phyloP scores from a whole-genome alignment of 768 basidiomycete species.

The Lepiota subincarnata region DNA sequence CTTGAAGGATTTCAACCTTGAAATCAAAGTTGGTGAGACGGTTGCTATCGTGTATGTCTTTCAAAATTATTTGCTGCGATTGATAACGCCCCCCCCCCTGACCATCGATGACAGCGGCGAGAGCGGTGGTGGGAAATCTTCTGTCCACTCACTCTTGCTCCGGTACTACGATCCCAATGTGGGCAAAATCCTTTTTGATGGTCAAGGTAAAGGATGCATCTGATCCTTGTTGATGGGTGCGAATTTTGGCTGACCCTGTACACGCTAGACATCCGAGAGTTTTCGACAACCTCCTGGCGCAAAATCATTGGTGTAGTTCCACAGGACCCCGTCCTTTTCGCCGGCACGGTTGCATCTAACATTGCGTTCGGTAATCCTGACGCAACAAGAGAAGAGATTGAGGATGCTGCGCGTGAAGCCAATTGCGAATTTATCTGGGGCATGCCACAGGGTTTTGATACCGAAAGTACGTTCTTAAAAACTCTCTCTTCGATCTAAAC shows the following conservation, averaged over 20 bases:
- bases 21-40: constrained; percentile 79
- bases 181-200: constrained; percentile 82
- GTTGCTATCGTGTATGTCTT: constrained; percentile 85
- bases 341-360: constrained; percentile 91
- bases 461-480: constrained; percentile 67
- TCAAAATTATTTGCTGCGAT: background rate
- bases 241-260: background rate
- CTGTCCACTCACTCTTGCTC: constrained; percentile 80
- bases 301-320: constrained; percentile 90
- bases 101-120: constrained; percentile 56
- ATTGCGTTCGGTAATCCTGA: constrained; percentile 82
- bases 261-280: constrained; percentile 75
- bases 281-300: constrained; percentile 84
- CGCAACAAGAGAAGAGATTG: constrained; percentile 79
- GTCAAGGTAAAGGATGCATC: constrained; percentile 55
- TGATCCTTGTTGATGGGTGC: background rate
- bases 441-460: constrained; percentile 92
- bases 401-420: constrained; percentile 82
- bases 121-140: constrained; percentile 94
- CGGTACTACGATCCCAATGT: constrained; percentile 87
- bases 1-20: constrained; percentile 77
- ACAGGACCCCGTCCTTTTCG: constrained; percentile 89
- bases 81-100: background rate
- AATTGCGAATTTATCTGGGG: constrained; percentile 97
- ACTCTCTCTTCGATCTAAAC: background rate